Base-by-base conservation (phyloP, 2,329 filamentous ascomycete genomes). In the Didymella pomorum region DNA sequence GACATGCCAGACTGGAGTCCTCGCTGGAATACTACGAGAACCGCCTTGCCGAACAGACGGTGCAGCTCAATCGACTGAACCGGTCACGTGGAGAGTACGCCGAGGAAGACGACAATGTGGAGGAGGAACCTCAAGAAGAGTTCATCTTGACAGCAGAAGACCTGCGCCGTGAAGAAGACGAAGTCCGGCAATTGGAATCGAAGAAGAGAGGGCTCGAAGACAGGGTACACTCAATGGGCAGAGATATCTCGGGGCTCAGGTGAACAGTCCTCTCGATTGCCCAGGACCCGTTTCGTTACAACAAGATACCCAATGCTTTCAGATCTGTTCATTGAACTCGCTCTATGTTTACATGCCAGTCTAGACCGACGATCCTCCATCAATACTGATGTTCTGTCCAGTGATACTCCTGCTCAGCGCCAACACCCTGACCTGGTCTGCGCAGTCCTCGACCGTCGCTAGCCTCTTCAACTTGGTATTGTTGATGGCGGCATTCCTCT, bases 11-110 rank as follows among this genome's bases (percentile, higher is more conserved):
- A 68, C 84, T 95, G 58, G 83, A 83, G 29, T 87, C 87, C 46
- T 97, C 93, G 21, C 82, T 95, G 69, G 86, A 85, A 11, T 90
- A 92, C 67, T 93, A 97, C 69, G 93, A 98, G 78, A 83, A 84
- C 12, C 88, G 89, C 53, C 91, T 98, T 1, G 85, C 87, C 8
- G 87, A 90, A 71, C 94, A 97, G 79, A 83, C 87, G 11, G 84
- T 86, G 58, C 86, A 92, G 68, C 75, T 98, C 61, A 87, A 89
- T 57, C 84, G 83, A 56, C 88, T 94, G 83, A 93, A 93, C 66
- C 76, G 79, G 20, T 79, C 80, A 2, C 83, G 85, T 60, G 85
- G 87, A 28, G 72, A 86, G 37, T 83, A 84, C 1, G 83, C 84
- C 1, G 83, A 87, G 12, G 82, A 85, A 2, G 80, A 83, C 0